These are phyloP conservation scores for Kwoniella sp. DNA, from an alignment of 768 basidiomycete genomes.

Conservation along the genomic window DNA sequence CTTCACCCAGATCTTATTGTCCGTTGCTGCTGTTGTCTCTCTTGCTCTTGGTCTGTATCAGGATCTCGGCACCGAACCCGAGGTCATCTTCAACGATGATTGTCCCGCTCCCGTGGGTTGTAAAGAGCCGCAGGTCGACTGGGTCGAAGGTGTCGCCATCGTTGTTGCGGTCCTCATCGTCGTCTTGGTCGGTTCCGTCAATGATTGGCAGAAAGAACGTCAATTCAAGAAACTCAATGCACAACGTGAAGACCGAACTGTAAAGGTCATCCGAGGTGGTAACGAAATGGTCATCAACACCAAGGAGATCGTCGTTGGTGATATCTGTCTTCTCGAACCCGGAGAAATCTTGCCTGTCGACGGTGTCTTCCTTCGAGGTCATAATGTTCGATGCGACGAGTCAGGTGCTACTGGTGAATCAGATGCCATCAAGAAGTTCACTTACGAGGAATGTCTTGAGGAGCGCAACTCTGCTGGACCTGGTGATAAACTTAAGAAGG, in stretches of 20 bases:
- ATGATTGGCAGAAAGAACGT: slow-evolving; percentile 98
- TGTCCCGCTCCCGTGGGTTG: slow-evolving; percentile 55
- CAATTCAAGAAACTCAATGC: slow-evolving; percentile 91
- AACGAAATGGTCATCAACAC: slow-evolving; percentile 69
- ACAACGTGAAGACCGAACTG: slow-evolving; percentile 89
- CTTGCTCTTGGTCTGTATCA: slow-evolving; percentile 92
- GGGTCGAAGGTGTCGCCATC: slow-evolving; percentile 81
- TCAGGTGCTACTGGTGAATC: slow-evolving; percentile 95
- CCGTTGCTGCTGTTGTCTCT: slow-evolving; percentile 88
- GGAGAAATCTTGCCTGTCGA: slow-evolving; percentile 97
- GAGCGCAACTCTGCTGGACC: slow-evolving; percentile 57
- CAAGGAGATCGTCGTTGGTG: slow-evolving; percentile 89
- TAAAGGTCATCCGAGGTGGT: slow-evolving; percentile 76
- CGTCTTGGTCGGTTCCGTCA: slow-evolving; percentile 82
- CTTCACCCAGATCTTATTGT: slow-evolving; percentile 70
- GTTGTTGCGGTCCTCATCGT: slow-evolving; percentile 61
- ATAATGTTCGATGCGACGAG: slow-evolving; percentile 94
- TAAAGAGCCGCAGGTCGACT: slow-evolving; percentile 77
- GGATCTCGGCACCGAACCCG: slow-evolving; percentile 75
- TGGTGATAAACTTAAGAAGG: slow-evolving; percentile 64
- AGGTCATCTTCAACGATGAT: slow-evolving; percentile 54
- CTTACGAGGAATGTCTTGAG: slow-evolving; percentile 73
- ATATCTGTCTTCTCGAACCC: slow-evolving; percentile 86
- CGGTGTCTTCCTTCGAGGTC: slow-evolving; percentile 86
- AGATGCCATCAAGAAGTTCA: slow-evolving; percentile 85